Base-by-base conservation (phyloP, 1,284 basidiomycete species). In the Austroboletus novae-zelandiae region DNA sequence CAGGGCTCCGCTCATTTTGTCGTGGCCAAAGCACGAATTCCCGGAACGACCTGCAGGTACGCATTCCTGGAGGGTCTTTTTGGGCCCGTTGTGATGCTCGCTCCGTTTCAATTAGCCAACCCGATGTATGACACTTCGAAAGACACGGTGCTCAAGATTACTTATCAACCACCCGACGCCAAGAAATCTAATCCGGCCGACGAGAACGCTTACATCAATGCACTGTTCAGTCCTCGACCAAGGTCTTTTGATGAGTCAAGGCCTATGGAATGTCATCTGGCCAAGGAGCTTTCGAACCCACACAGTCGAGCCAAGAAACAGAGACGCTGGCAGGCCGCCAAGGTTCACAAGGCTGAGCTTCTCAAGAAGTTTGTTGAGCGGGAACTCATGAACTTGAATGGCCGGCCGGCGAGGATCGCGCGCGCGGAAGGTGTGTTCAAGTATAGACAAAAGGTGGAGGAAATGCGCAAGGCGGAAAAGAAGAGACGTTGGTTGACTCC, bases 231-330 rank as follows among this genome's bases (percentile, higher is more conserved):
- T 54, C 76, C 78, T 13, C 60, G 42, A 4, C 59, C 66, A 41
- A 60, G 58, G 17, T 30, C 64, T 11, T 79, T 80, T 55, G 76
- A 77, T 43, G 70, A 75, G 9, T 76, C 79, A 14, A 71, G 72
- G 9, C 83, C 86, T 10, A 75, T 88, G 52, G 89, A 91, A 63
- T 62, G 78, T 15, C 80, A 82, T 61, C 66, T 91, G 48, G 64
- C 72, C 30, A 77, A 77, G 55, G 89, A 91, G 61, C 78, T 91
- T 37, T 76, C 86, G 23, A 90, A 91, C 66, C 88, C 87, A 30
- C 85, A 90, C 62, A 83, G 85, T 13, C 83, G 87, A 20, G 84
- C 86, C 9, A 90, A 88, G 74, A 89, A 87, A 65, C 83, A 87
- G 59, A 73, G 74, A 41, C 80, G 89, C 55, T 91, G 86, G 84